Base-by-base conservation (phyloP, 805 yeast species). In the Yarrowia osloensis region DNA sequence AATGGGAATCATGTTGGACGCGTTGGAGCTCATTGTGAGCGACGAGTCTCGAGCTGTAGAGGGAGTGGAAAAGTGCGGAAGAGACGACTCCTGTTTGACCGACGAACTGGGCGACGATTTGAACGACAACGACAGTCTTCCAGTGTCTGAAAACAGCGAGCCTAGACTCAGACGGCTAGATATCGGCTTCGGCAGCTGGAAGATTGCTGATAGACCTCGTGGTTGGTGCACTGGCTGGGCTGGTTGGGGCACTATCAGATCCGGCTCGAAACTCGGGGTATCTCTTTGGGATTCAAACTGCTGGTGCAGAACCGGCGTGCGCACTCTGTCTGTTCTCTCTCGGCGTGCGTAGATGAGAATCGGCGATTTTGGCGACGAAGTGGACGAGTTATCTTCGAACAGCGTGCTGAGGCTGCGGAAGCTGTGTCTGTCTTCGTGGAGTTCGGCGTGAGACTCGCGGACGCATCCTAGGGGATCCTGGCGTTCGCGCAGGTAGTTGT, bases 1-100 rank as follows among this genome's bases (percentile, higher is more conserved):
- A 67, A 94, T 88, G 19, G 97, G 97, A 69, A 93, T 83, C 70
- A 93, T 87, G 76, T 93, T 92, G 15, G 96, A 89, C 3, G 95
- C 96, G 72, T 88, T 86, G 17, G 95, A 88, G 29, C 37, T 28
- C 42, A 52, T 52, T 11, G 59, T 52, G 19, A 52, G 59, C 6
- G 59, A 52, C 42, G 59, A 52, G 59, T 52, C 42, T 1, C 59
- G 40, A 1, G 59, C 59, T 9, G 59, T 33, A 4, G 59, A 52
- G 6, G 59, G 59, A 1, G 29, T 22, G 2, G 40, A 31, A 9
- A 52, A 33, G 12, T 29, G 59, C 11, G 28, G 59, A 2, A 31
- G 52, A 24, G 22, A 31, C 19, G n/a, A 7, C 4, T 33, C 29
- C 17, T 47, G 35, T 19, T 50, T 50, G 26, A 50, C 57, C 1